Base-by-base conservation (phyloP, 345 rosid species). In the Trapa bicornis region DNA sequence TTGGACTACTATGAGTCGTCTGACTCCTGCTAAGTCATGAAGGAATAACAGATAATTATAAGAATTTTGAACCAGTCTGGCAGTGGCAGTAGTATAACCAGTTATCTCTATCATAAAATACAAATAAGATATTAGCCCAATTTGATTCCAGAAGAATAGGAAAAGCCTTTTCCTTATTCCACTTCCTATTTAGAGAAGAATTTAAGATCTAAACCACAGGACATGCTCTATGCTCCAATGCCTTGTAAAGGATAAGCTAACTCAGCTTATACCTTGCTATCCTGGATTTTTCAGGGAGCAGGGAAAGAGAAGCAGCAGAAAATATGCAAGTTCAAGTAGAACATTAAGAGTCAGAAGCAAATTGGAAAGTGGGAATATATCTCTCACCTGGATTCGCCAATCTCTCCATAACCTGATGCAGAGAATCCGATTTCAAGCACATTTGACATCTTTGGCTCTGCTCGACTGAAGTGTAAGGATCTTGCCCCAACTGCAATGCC, bases 401-500 rank as follows among this genome's bases (percentile, higher is more conserved):
- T 38, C 82, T 80, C 79, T 88, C 91, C 86, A 88, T 84, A 70
- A 88, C 87, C 79, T 80, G 78, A 72, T 76, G 86, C 73, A 88
- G 75, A 14, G 95, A 65, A 74, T 88, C 95, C 1, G 89, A 74
- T 12, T 79, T 77, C 77, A 88, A 82, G 72, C 95, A 88, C 91
- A 86, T 88, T 47, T 86, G 95, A 74, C 91, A 86, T 73, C 91
- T 74, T 73, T 81, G 89, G 47, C 79, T 81, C 45, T 68, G 72
- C 63, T 81, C 87, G 72, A 71, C 72, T 38, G 84, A 67, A 58
- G 78, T 65, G 62, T 70, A 77, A n/a, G 86, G 76, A 73, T 88
- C 89, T 69, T 88, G 95, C 50, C 85, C 91, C 82, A 84, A 68
- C 68, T 83, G 95, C 79, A 88, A 73, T 22, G 95, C 95, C 95